Evolutionary conservation across 768 basidiomycete genomes (phyloP).

Genomic region (Phylloporus sp.): DNA sequence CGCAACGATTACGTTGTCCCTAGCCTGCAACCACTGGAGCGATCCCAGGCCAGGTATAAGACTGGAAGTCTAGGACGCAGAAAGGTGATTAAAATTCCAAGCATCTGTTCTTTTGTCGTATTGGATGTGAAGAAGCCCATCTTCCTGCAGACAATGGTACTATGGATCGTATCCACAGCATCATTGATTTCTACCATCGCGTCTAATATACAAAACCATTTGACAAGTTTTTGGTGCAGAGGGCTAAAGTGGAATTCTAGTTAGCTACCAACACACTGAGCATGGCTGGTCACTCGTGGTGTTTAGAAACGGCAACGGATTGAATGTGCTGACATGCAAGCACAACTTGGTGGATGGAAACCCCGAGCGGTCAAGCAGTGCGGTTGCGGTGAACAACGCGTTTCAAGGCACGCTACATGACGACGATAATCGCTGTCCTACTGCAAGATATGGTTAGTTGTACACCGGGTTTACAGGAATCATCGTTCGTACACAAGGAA

Average conservation of each 20-base stretch:
- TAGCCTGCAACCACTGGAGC: neutral
- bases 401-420: slow-evolving; percentile 62
- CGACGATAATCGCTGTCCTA: slow-evolving; percentile 70
- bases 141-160: slow-evolving; percentile 18
- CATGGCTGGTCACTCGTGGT: slow-evolving; percentile 59
- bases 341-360: slow-evolving; percentile 85
- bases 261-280: slow-evolving; percentile 60
- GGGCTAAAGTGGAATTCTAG: neutral
- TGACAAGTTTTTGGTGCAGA: slow-evolving; percentile 3
- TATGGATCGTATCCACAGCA: slow-evolving; percentile 27
- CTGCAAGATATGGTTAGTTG: slow-evolving; percentile 65
- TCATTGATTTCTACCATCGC: slow-evolving; percentile 24
- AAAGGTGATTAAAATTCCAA: slow-evolving; percentile 4
- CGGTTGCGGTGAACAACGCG: slow-evolving; percentile 71
- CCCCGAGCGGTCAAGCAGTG: slow-evolving; percentile 70
- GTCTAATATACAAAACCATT: slow-evolving; percentile 30
- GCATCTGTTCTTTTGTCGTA: neutral
- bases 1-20: neutral
- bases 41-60: slow-evolving; percentile 16
- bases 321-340: slow-evolving; percentile 34
- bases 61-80: slow-evolving; percentile 9
- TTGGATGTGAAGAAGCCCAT: slow-evolving; percentile 1
- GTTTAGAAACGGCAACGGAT: too few species aligned
- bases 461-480: slow-evolving; percentile 67
- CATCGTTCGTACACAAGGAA: slow-evolving; percentile 56